phyloP scores from a whole-genome alignment of 2,329 filamentous ascomycete genomes.

The Ilyonectria robusta region DNA sequence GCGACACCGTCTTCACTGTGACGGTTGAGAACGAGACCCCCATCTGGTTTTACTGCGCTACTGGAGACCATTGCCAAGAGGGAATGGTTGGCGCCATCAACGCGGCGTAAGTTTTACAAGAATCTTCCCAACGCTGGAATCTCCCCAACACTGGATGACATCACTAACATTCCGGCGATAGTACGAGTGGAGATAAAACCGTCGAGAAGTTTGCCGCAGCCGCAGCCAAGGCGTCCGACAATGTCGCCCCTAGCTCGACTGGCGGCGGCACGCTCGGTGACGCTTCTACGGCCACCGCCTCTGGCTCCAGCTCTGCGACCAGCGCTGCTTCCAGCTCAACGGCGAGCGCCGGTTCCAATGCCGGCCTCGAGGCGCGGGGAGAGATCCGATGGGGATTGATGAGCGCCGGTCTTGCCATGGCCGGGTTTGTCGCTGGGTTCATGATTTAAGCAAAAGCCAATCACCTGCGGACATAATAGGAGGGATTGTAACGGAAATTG shows the following conservation, averaged over 20 bases:
- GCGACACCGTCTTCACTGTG: constrained; percentile 40
- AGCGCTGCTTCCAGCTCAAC: constrained; percentile 29
- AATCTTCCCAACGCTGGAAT: background rate
- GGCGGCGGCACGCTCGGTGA: constrained; percentile 37
- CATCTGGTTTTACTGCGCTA: constrained; percentile 76
- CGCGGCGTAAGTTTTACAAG: constrained; percentile 41
- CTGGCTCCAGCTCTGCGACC: constrained; percentile 1
- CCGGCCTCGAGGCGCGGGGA: constrained; percentile 36
- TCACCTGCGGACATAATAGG: background rate
- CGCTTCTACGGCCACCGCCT: constrained; percentile 29
- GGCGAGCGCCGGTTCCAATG: constrained; percentile 31
- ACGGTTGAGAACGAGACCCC: constrained; percentile 61
- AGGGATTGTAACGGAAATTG: background rate
- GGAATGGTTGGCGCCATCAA: constrained; percentile 70
- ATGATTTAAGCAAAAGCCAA: constrained; percentile 26
- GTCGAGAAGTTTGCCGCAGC: constrained; percentile 33
- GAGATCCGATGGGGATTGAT: constrained; percentile 47
- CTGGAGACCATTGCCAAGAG: constrained; percentile 71
- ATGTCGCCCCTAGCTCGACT: constrained; percentile 39
- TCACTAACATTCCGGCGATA: constrained; percentile 8
- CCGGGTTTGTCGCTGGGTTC: constrained; percentile 41
- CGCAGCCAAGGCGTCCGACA: constrained; percentile 31
- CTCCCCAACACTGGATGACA: background rate
- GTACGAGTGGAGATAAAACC: constrained; percentile 36
- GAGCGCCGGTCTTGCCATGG: constrained; percentile 39